A percentile compares a stretch with the other conserved stretches of the same genome.
phyloP scores from a whole-genome alignment of 148 eudicot species.

The Chenopodium quinoa region DNA sequence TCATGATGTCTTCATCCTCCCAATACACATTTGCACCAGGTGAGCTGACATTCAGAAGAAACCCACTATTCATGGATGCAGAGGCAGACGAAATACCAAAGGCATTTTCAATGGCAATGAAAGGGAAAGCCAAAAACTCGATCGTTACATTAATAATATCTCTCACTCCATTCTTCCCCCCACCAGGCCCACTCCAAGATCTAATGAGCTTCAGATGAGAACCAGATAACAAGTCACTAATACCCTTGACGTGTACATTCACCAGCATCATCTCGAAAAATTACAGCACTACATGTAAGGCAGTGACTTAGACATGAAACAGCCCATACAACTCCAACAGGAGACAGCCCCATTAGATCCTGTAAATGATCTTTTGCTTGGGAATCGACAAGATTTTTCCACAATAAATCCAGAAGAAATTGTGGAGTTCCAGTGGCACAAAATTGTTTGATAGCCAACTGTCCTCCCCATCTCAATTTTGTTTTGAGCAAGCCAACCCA shows the following conservation, averaged over 20 bases:
- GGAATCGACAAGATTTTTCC: conserved; percentile 37
- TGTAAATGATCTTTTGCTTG: conserved; percentile 35
- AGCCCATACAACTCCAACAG: conserved; percentile 85
- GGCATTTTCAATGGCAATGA: conserved; percentile 72
- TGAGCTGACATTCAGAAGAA: conserved; percentile 59
- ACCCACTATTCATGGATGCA: conserved; percentile 85
- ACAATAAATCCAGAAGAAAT: conserved; percentile 56
- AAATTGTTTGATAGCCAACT: conserved; percentile 75
- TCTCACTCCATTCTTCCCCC: conserved; percentile 60
- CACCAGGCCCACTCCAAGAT: conserved; percentile 82
- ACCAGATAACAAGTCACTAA: conserved; percentile 58
- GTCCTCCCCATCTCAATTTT: conserved; percentile 85
- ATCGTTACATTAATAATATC: conserved; percentile 53
- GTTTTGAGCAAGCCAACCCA: conserved; percentile 74
- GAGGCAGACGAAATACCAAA: conserved; percentile 60
- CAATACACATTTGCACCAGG: conserved; percentile 79
- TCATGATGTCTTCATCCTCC: conserved; percentile 68
- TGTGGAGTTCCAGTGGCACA: conserved; percentile 92
- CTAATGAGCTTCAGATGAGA: conserved; percentile 62
- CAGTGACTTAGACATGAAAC: conserved; percentile 80
- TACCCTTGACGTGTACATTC: conserved; percentile 54
- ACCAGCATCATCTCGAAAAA: conserved; percentile 66
- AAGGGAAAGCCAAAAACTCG: conserved; percentile 90
- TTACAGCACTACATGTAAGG: conserved; percentile 72
- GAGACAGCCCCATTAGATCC: conserved; percentile 66